These are phyloP conservation scores for Pseudoscleropodium purum DNA, from an alignment of 225 moss, liverwort and hornwort species.

Conservation along the genomic window DNA sequence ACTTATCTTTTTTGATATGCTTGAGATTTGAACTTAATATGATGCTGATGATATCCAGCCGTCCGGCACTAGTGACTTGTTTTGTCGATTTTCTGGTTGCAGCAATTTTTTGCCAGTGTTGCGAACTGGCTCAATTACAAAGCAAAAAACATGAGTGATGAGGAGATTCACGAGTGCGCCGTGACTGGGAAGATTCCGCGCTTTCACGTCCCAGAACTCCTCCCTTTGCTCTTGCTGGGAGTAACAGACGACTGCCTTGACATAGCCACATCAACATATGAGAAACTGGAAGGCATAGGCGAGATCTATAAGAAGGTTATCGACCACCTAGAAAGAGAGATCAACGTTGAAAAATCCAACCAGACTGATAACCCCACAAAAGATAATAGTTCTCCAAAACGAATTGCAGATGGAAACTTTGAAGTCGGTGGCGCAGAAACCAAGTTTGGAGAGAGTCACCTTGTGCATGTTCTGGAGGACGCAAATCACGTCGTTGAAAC, in stretches of 20 bases:
- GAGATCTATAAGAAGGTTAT: conserved; percentile 44
- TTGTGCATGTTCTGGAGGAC: neutral
- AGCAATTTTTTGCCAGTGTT: conserved; percentile 66
- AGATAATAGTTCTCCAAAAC: neutral
- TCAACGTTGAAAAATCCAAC: neutral
- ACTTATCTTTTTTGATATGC: neutral
- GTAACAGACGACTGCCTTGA: conserved; percentile 67
- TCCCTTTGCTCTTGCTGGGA: conserved; percentile 69
- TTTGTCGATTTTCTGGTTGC: conserved; percentile 3
- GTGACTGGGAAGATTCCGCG: conserved; percentile 38
- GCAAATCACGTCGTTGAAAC: neutral
- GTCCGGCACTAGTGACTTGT: neutral
- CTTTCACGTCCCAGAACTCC: conserved; percentile 42
- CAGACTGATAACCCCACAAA: neutral
- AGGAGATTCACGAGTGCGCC: conserved; percentile 13
- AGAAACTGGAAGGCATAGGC: conserved; percentile 65
- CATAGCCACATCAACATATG: conserved; percentile 44
- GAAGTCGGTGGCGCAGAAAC: neutral
- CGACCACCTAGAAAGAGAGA: conserved; percentile 3
- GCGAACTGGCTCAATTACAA: conserved; percentile 76
- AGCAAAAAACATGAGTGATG: conserved; percentile 21
- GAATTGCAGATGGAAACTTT: neutral
- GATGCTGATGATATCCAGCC: neutral
- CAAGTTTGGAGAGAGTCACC: neutral
- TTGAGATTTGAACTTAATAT: neutral